These are phyloP conservation scores for Zizania palustris DNA, from an alignment of 202 grass and related monocot genomes.

Conservation along the genomic window DNA sequence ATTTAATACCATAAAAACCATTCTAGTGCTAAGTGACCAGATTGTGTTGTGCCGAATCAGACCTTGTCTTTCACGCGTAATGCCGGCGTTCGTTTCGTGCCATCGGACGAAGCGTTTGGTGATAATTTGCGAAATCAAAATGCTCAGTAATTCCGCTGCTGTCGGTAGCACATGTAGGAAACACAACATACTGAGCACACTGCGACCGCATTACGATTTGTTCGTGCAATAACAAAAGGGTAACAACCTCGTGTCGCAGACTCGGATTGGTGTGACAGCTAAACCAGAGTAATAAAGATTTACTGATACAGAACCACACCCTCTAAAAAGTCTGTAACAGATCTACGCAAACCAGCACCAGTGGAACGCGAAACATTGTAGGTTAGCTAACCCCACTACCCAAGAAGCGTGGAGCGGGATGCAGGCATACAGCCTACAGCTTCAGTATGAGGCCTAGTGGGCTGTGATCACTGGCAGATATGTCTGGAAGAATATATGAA, in stretches of 20 bases:
- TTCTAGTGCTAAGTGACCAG: no score
- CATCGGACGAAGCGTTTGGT: background rate
- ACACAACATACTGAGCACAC: background rate
- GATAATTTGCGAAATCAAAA: no score
- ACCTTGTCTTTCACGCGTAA: no score
- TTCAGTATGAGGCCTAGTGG: conserved; percentile 82
- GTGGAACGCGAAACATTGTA: background rate
- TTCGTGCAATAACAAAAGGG: background rate
- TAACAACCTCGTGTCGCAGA: background rate
- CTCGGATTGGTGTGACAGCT: background rate
- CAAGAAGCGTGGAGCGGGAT: background rate
- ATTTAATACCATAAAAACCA: no score
- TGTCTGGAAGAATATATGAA: conserved; percentile 81
- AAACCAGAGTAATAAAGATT: background rate
- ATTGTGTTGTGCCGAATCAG: no score
- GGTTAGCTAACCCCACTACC: background rate
- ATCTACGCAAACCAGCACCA: background rate
- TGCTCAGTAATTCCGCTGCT: no score
- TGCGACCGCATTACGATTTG: background rate
- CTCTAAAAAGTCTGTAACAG: background rate
- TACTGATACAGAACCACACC: background rate
- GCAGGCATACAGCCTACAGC: conserved; percentile 42
- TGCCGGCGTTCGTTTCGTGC: no score
- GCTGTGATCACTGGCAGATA: conserved; percentile 82
- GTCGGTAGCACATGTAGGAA: background rate